These are phyloP conservation scores for Xylaria nigripes DNA, from an alignment of 495 filamentous ascomycete species.

Conservation along the genomic window DNA sequence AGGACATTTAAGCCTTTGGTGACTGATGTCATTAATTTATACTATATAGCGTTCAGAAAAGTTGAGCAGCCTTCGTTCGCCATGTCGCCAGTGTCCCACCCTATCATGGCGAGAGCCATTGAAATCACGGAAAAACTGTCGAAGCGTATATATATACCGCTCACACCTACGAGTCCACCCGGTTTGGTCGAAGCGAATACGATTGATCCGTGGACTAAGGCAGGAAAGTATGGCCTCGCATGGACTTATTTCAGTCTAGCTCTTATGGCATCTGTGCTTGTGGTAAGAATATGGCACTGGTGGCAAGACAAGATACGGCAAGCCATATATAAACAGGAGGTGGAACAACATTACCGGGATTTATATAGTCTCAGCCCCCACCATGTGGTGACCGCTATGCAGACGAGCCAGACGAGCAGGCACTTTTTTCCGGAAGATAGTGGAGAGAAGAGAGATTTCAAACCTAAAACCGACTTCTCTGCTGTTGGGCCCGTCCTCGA, in stretches of 20 bases:
- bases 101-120: constrained; percentile 19
- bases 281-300: constrained; percentile 68
- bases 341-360: constrained; percentile 47
- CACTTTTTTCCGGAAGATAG: constrained; percentile 64
- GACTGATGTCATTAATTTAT: constrained; percentile 7
- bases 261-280: constrained; percentile 52
- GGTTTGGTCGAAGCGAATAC: constrained; percentile 65
- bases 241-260: constrained; percentile 81
- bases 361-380: constrained; percentile 49
- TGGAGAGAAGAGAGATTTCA: constrained; percentile 45
- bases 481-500: constrained; percentile 65
- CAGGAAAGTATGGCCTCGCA: constrained; percentile 81
- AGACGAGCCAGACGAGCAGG: constrained; percentile 53
- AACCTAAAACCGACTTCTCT: constrained; percentile 59
- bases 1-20: background rate
- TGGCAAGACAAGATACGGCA: constrained; percentile 85
- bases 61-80: background rate
- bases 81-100: constrained; percentile 11
- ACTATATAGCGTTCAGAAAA: constrained; percentile 7
- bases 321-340: constrained; percentile 69
- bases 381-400: constrained; percentile 57
- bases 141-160: constrained; percentile 67
- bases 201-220: constrained; percentile 67
- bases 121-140: constrained; percentile 38
- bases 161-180: constrained; percentile 59